Evolutionary conservation across 306 rosid species (phyloP).

Genomic region (Parietaria judaica): DNA sequence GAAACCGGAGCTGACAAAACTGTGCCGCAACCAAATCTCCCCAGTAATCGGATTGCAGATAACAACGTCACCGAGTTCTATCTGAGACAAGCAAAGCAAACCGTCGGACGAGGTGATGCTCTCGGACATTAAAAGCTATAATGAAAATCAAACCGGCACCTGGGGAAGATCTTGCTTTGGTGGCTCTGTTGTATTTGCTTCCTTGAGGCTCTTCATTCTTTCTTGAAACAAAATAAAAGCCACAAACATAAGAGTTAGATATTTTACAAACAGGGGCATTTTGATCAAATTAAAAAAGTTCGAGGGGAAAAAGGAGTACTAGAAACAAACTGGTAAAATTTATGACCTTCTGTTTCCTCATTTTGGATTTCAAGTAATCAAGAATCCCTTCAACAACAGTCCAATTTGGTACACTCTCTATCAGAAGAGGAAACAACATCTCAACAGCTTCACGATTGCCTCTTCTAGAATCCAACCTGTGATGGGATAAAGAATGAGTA

Average conservation of each 20-base stretch:
- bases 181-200: conserved; percentile 24
- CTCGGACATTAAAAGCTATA: too few species aligned
- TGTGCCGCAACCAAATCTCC: too few species aligned
- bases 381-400: conserved; percentile 68
- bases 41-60: too few species aligned
- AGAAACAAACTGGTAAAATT: neutral
- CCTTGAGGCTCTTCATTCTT: conserved; percentile 27
- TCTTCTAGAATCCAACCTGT: conserved; percentile 87
- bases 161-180: conserved; percentile 54
- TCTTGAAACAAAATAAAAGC: conserved; percentile 38
- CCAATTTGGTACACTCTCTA: conserved; percentile 60
- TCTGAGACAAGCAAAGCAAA: too few species aligned
- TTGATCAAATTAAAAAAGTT: too few species aligned
- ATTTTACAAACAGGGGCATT: too few species aligned
- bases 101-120: too few species aligned
- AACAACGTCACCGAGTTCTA: too few species aligned
- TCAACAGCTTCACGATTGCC: conserved; percentile 58
- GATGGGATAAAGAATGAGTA: conserved; percentile 1
- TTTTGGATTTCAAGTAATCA: conserved; percentile 36
- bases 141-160: conserved; percentile 24
- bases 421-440: conserved; percentile 61
- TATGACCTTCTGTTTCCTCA: conserved; percentile 38
- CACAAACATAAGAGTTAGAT: neutral
- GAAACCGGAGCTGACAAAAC: too few species aligned
- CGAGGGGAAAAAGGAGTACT: too few species aligned